Conservation (phyloP, 805 yeast genomes). For the Candida silvatica region DNA sequence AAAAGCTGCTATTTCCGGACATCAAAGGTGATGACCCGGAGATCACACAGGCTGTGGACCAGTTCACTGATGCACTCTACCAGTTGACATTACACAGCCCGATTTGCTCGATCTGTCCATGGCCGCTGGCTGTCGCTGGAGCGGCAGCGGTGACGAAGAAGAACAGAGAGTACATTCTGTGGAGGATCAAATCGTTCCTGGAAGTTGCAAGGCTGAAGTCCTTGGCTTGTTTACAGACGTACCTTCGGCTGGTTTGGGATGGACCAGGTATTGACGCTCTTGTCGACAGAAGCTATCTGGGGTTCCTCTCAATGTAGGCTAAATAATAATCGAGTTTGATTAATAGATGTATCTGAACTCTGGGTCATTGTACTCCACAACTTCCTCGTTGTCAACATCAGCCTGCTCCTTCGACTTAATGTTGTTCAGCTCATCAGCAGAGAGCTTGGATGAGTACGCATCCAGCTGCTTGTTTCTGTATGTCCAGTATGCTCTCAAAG, state of each 20-base stretch:
- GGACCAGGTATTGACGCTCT: conserved; percentile 3
- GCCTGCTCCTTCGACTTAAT: conserved; percentile 1
- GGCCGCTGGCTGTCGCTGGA: conserved; percentile 15
- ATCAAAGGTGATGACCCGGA: conserved; percentile 2
- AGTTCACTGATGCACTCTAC: conserved; percentile 6
- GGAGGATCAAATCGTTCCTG: conserved; percentile 7
- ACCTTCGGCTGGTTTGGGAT: conserved; percentile 11
- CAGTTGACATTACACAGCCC: conserved; percentile 10
- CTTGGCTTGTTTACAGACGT: conserved; percentile 5
- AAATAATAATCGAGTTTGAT: no score
- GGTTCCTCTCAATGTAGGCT: not conserved
- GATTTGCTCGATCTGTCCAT: conserved; percentile 7
- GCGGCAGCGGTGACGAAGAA: conserved; percentile 5
- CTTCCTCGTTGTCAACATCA: conserved; percentile 2
- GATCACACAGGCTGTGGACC: conserved; percentile 6
- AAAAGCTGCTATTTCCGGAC: conserved; percentile 9
- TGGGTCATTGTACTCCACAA: conserved; percentile 10
- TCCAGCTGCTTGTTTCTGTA: conserved; percentile 9
- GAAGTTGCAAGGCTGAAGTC: conserved; percentile 8
- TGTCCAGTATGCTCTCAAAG: conserved; percentile 6
- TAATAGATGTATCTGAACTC: conserved; percentile 14
- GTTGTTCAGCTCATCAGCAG: conserved; percentile 1
- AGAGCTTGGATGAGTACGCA: not conserved
- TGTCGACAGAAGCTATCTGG: conserved; percentile 1
- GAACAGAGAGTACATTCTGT: conserved; percentile 9